Percentiles rank a stretch among this genome's conserved stretches.
These are phyloP conservation scores for Gossypium herbaceum DNA, from an alignment of 345 rosid genomes.

Conservation along the genomic window DNA sequence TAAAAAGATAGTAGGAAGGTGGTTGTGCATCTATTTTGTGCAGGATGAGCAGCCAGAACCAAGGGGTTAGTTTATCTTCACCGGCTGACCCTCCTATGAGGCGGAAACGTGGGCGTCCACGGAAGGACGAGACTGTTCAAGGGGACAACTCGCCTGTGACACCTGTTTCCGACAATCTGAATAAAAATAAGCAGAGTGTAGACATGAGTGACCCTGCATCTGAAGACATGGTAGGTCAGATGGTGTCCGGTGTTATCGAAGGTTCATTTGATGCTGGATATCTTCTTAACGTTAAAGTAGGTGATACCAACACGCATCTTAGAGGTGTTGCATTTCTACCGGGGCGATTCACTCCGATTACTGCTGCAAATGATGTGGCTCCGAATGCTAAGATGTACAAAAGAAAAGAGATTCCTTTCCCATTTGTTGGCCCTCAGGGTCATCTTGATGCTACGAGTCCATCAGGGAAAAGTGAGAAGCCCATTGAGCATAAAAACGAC, in stretches of 20 bases:
- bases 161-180: constrained; percentile 24
- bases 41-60: constrained; percentile 19
- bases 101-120: constrained; percentile 21
- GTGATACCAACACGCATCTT: constrained; percentile 40
- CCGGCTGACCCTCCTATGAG: constrained; percentile 5
- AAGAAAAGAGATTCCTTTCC: constrained; percentile 41
- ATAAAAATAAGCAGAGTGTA: constrained; percentile 25
- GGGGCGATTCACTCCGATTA: constrained; percentile 39
- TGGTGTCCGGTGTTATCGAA: constrained; percentile 57
- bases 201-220: constrained; percentile 20
- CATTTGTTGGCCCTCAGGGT: constrained; percentile 27
- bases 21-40: not conserved
- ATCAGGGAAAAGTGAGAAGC: constrained; percentile 30
- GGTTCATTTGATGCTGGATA: constrained; percentile 67
- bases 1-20: not conserved
- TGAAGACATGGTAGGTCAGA: constrained; percentile 45
- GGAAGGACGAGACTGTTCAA: constrained; percentile 14
- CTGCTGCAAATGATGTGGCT: constrained; percentile 62
- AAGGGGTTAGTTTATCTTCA: constrained; percentile 13
- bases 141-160: constrained; percentile 15
- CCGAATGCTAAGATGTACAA: constrained; percentile 50
- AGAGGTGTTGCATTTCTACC: constrained; percentile 59
- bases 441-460: constrained; percentile 17
- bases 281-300: constrained; percentile 53
- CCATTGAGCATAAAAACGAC: constrained; percentile 24